Evolutionary conservation across 2,329 filamentous ascomycete species (phyloP), one percentile per base, ranked within the genome.

Genomic region (Graphium sp.): DNA sequence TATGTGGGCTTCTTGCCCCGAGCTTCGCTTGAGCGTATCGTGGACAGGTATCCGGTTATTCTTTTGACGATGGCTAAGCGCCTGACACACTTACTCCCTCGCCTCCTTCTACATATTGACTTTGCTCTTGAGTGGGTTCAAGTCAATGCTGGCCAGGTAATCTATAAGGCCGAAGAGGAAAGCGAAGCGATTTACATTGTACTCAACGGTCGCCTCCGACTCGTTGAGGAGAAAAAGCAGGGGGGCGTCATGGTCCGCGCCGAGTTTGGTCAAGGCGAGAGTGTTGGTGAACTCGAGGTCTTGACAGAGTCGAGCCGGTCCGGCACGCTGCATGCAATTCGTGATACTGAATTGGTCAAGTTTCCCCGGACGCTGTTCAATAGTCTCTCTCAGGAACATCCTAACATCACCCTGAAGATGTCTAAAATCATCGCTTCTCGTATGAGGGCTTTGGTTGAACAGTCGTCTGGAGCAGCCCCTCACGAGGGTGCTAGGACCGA

Each of bases 141-240:
- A 46, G 84, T 98, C 35, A 84, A 83, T 50, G 83, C 89, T 4
- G 85, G 89, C 0, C 84, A 98, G 46, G 80, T 94, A 7, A 80
- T 98, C 20, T 93, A 91, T 47, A 82, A 92, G 39, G 80, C 92
- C 49, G 75, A 75, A 3, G 85, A 98, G 39, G 89, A 95, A 39
- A 98, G 89, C 42, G 89, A 98, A 49, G 87, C 91, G 2, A 98
- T 98, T 22, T 98, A 95, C 43, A 85, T 98, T 35, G 89, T 98
- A 2, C 65, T 98, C 11, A 98, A 98, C 40, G 89, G 89, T 7
- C 79, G 89, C 11, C 54, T 98, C 12, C 69, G 91, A 31, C 68
- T 87, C 0, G 79, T 98, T 1, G 67, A 84, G 34, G 85, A 94
- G 41, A 72, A 72, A 10, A 72, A 78, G 26, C 77, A 81, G 37